Evolutionary conservation across 2,329 filamentous ascomycete genomes (phyloP), one percentile per base, ranked within the genome.

Genomic region (Xylaria sp.): DNA sequence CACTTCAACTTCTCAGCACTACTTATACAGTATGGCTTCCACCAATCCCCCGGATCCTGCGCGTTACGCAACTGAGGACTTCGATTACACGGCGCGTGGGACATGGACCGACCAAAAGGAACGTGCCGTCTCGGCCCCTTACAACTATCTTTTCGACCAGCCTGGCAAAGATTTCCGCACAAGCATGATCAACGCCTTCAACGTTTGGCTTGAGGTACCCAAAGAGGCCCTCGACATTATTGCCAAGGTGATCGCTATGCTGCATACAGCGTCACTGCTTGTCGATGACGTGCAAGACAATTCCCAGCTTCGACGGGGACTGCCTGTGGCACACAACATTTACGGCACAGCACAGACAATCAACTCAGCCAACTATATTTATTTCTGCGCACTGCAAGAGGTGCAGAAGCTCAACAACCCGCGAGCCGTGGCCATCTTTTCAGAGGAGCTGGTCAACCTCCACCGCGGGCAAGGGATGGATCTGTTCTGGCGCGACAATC

Each of bases 381-480:
- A 96, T 83, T 96, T 97, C 79, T 84, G 86, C 73, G 93, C 93
- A 0, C 85, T 96, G 58, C 88, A 91, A 73, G 92, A 95, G 79
- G 83, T 97, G 10, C 85, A 90, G 72, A 89, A 87, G 74, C 87
- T 97, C 65, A 83, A 86, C 69, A 93, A 93, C 77, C 88, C 89
- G 1, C 83, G 85, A 44, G 87, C 88, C 28, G 86, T 95, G 67
- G 82, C 84, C 69, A 90, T 94, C 63, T 97, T 92, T 76, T 90
- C 91, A 17, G 92, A 96, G 71, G 93, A 97, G 82, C 85, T 97
- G 38, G 81, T 94, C 71, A 94, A 96, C 78, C 87, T 97, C 59
- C 93, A 97, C 80, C 86, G 93, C 36, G 93, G 93, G 23, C 93
- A 97, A 80, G 93, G 93, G 72, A 94, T 97, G 92, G 94, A 97